These are phyloP conservation scores for Yamadazyma diospyri DNA, from an alignment of 1,139 yeast species.

Conservation along the genomic window DNA sequence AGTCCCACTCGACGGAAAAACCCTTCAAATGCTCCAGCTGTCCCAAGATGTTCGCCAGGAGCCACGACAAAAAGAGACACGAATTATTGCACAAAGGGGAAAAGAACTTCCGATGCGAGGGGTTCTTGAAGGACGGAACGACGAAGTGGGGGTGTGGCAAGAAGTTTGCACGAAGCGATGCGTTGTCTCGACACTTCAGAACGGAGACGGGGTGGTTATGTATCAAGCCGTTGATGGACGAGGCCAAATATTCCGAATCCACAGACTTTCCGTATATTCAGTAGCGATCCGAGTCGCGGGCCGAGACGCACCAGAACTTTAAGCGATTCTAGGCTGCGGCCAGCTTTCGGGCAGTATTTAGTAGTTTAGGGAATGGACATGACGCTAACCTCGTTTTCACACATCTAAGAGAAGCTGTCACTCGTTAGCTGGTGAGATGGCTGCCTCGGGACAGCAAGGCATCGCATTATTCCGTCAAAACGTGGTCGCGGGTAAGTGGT, in stretches of 20 bases:
- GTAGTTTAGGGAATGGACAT: too few relatives aligned
- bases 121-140: slow-evolving; percentile 45
- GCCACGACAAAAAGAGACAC: slow-evolving; percentile 56
- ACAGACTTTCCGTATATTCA: too few relatives aligned
- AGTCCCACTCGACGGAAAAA: slow-evolving; percentile 53
- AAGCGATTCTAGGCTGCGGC: too few relatives aligned
- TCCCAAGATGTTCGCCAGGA: slow-evolving; percentile 50
- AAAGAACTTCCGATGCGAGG: slow-evolving; percentile 55
- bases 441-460: too few relatives aligned
- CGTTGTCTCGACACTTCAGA: slow-evolving; percentile 54
- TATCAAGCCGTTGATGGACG: slow-evolving; percentile 53
- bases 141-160: slow-evolving; percentile 61
- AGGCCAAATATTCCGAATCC: slow-evolving; percentile 29
- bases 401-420: too few relatives aligned
- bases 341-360: too few relatives aligned
- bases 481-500: too few relatives aligned
- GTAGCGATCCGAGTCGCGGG: too few relatives aligned
- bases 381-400: too few relatives aligned
- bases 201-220: slow-evolving; percentile 60
- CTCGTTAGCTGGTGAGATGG: too few relatives aligned
- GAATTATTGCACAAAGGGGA: slow-evolving; percentile 53
- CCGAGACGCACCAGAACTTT: too few relatives aligned
- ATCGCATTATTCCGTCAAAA: too few relatives aligned
- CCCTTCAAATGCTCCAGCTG: slow-evolving; percentile 51
- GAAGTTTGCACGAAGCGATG: slow-evolving; percentile 56